These are phyloP conservation scores for Metarhizium robertsii DNA, from an alignment of 2,329 filamentous ascomycete species.

Conservation along the genomic window DNA sequence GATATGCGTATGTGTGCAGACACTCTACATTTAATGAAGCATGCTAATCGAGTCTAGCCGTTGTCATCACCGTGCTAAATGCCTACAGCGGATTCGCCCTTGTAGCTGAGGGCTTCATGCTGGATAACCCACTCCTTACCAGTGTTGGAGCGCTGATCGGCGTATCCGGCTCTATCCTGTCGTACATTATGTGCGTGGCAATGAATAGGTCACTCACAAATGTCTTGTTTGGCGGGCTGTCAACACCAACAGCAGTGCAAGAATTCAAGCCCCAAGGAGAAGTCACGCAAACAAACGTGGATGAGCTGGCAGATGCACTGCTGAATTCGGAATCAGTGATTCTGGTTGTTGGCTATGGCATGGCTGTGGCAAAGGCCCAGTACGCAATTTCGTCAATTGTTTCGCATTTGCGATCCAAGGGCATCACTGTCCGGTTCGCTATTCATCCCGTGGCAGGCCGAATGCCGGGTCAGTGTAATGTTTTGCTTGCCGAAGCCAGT, in stretches of 20 bases:
- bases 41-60: conserved; percentile 33
- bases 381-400: conserved; percentile 84
- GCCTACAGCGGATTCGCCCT: conserved; percentile 86
- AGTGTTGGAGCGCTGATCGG: conserved; percentile 82
- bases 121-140: conserved; percentile 76
- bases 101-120: conserved; percentile 86
- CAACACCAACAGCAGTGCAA: conserved; percentile 45
- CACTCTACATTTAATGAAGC: background rate
- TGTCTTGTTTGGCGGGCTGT: conserved; percentile 68
- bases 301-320: conserved; percentile 71
- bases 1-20: conserved; percentile 59
- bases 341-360: conserved; percentile 85
- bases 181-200: conserved; percentile 77
- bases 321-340: conserved; percentile 75
- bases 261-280: conserved; percentile 73
- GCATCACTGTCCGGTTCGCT: conserved; percentile 76
- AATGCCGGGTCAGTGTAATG: conserved; percentile 92
- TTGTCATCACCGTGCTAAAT: conserved; percentile 84
- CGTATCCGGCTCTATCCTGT: conserved; percentile 80
- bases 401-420: conserved; percentile 59
- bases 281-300: conserved; percentile 67
- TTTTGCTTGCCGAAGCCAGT: conserved; percentile 76
- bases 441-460: conserved; percentile 85
- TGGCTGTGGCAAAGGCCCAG: conserved; percentile 90
- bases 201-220: conserved; percentile 91